A percentile compares a stretch with the other conserved stretches of the same genome.
These are phyloP conservation scores for Trichosporon faecale DNA, from an alignment of 1,284 basidiomycete species.

Conservation along the genomic window DNA sequence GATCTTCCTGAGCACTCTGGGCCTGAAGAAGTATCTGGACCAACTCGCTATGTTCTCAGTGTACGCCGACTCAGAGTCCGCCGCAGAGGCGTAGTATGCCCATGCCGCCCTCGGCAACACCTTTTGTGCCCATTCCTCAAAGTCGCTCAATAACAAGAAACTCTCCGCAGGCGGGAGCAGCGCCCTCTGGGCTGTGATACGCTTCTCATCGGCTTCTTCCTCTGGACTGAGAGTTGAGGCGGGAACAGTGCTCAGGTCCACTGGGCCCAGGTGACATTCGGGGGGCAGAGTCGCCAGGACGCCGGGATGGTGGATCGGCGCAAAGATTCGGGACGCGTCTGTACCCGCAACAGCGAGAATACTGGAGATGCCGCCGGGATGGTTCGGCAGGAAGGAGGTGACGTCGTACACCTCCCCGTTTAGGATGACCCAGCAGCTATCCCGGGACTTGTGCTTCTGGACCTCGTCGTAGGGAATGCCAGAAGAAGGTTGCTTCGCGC, in stretches of 20 bases:
- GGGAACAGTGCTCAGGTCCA: slow-evolving; percentile 60
- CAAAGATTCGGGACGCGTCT: slow-evolving; percentile 59
- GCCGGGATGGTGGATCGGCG: slow-evolving; percentile 54
- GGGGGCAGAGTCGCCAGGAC: slow-evolving; percentile 51
- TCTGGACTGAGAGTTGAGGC: slow-evolving; percentile 59
- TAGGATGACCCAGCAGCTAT: slow-evolving; percentile 81
- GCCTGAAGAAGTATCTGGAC: slow-evolving; percentile 58
- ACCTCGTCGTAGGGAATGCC: slow-evolving; percentile 55
- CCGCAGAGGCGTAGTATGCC: slow-evolving; percentile 58
- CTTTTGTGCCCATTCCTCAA: slow-evolving; percentile 56
- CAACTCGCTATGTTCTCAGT: slow-evolving; percentile 56
- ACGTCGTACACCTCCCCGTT: slow-evolving; percentile 56
- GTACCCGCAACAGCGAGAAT: slow-evolving; percentile 58
- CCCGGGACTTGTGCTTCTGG: slow-evolving; percentile 56
- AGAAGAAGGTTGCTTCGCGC: background rate
- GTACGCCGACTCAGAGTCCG: slow-evolving; percentile 56
- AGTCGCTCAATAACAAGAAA: slow-evolving; percentile 70
- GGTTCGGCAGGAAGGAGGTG: slow-evolving; percentile 69
- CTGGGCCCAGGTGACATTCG: slow-evolving; percentile 67
- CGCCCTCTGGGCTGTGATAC: slow-evolving; percentile 63
- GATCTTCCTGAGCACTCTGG: slow-evolving; percentile 48
- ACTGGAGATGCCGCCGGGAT: slow-evolving; percentile 58
- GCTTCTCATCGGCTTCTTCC: slow-evolving; percentile 58
- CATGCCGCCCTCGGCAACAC: slow-evolving; percentile 56
- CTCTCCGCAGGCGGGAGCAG: slow-evolving; percentile 62